phyloP scores from a whole-genome alignment of 495 filamentous ascomycete species.

The Rhypophila decipiens region DNA sequence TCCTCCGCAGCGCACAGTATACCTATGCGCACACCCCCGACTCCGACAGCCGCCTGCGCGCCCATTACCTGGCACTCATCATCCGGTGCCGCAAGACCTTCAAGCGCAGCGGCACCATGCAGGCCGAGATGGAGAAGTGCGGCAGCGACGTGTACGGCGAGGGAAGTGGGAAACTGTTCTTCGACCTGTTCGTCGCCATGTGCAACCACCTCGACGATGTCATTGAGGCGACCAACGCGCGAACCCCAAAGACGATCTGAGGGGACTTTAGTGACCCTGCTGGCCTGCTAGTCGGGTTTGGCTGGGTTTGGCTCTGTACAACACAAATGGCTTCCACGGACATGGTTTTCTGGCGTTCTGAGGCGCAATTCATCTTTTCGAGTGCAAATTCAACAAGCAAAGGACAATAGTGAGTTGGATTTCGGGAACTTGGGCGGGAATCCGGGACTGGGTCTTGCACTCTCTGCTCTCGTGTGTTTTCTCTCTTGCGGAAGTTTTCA shows the following conservation, averaged over 20 bases:
- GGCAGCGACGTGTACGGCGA: conserved; percentile 32
- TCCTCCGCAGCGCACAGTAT: conserved; percentile 84
- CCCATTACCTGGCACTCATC: conserved; percentile 90
- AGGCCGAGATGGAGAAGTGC: conserved; percentile 86
- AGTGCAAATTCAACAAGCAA: conserved; percentile 8
- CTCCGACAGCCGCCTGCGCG: conserved; percentile 80
- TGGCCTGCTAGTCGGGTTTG: conserved; percentile 1
- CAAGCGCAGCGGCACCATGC: conserved; percentile 94
- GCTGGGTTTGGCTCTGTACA: conserved; percentile 13
- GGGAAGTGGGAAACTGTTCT: conserved; percentile 83
- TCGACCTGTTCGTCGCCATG: conserved; percentile 95
- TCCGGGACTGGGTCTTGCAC: conserved; percentile 9
- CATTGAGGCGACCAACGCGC: conserved; percentile 53
- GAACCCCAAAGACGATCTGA: conserved; percentile 46
- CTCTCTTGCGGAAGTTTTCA: conserved; percentile 24
- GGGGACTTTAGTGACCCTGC: background rate
- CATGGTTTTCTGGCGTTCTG: conserved; percentile 17
- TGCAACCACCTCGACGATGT: conserved; percentile 95
- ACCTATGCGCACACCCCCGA: conserved; percentile 92
- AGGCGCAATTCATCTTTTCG: conserved; percentile 6
- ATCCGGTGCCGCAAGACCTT: conserved; percentile 90
- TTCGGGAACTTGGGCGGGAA: too few relatives aligned
- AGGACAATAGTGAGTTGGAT: conserved; percentile 12
- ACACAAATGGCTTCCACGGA: conserved; percentile 2
- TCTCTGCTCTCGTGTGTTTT: conserved; percentile 3